A percentile compares a stretch with the other conserved stretches of the same genome.
Evolutionary conservation across 306 rosid genomes (phyloP).

Genomic region (Lathyrus tuberosus): DNA sequence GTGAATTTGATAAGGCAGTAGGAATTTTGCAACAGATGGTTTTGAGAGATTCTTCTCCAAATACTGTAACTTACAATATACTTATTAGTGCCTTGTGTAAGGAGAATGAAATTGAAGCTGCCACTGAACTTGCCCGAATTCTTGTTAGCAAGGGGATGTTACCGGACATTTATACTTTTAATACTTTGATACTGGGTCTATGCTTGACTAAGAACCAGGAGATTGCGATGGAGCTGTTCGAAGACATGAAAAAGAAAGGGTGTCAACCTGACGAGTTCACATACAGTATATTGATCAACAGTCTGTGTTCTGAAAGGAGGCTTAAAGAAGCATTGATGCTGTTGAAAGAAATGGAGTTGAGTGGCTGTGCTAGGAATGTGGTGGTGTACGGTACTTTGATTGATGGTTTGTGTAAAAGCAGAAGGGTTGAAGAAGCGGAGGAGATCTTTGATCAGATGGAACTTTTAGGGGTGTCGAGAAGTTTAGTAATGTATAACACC

Average conservation of each 20-base stretch:
- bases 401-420: constrained; percentile 81
- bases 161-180: constrained; percentile 88
- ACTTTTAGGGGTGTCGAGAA: constrained; percentile 84
- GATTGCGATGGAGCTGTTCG: constrained; percentile 72
- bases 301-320: constrained; percentile 63
- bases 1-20: constrained; percentile 74
- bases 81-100: constrained; percentile 73
- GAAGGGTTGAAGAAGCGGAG: constrained; percentile 77
- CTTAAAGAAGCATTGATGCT: constrained; percentile 65
- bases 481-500: constrained; percentile 76
- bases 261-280: constrained; percentile 84
- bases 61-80: constrained; percentile 76
- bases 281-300: constrained; percentile 73
- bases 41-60: constrained; percentile 69
- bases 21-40: constrained; percentile 77
- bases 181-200: constrained; percentile 81
- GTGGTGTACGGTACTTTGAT: constrained; percentile 81
- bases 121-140: constrained; percentile 63
- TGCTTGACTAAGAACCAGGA: constrained; percentile 61
- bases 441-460: constrained; percentile 96
- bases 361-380: constrained; percentile 76
- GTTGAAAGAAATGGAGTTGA: constrained; percentile 78
- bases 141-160: constrained; percentile 71
- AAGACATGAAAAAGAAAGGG: constrained; percentile 84
- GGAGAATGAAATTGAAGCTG: constrained; percentile 78